Base-by-base conservation (phyloP, 2,329 filamentous ascomycete genomes). In the Neodidymelliopsis sp. region DNA sequence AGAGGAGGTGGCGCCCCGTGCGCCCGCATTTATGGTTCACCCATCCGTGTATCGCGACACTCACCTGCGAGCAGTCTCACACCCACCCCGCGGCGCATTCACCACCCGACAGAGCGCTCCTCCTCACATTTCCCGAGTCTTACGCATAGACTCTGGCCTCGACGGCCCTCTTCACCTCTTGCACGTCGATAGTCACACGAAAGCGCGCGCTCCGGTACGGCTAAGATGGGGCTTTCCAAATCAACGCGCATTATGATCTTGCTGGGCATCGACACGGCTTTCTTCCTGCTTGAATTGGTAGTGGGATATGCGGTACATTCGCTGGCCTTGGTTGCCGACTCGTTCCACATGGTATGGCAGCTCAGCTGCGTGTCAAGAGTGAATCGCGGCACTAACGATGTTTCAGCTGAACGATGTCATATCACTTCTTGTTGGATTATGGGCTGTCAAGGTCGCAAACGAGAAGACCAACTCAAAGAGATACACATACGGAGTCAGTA, bases 351-450 rank as follows among this genome's bases (percentile, higher is more conserved):
- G 94, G 89, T 91, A 70, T 63, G 81, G 16, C 35, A 25, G 10
- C 29, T 27, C 43, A 33, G 34, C 35, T 24, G 19, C 43, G 28
- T 47, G 48, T 59, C 62, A 49, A 62, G 48, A 44, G 29, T 23
- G 24, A 30, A 12, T 8, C 13, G 23, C 15, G 9, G 30, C 19
- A 16, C 27, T 52, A 38, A 52, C 16, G 9, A 2, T 18, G 8
- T 23, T 43, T 16, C 43, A 91, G 89, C 81, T 99, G 53, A 99
- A 99, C 79, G 94, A 99, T 83, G 94, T 99, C 63, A 87, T 99
- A 53, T 97, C 94, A 1, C 79, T 99, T 11, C 83, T 87, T 47
- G 93, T 99, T 54, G 94, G 94, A 57, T 76, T 97, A 29, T 99
- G 94, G 93, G 94, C 94, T 42, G 94, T 99, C 44, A 90, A 88